Conservation (phyloP, 768 basidiomycete genomes). For the Clitopilus hobsonii region DNA sequence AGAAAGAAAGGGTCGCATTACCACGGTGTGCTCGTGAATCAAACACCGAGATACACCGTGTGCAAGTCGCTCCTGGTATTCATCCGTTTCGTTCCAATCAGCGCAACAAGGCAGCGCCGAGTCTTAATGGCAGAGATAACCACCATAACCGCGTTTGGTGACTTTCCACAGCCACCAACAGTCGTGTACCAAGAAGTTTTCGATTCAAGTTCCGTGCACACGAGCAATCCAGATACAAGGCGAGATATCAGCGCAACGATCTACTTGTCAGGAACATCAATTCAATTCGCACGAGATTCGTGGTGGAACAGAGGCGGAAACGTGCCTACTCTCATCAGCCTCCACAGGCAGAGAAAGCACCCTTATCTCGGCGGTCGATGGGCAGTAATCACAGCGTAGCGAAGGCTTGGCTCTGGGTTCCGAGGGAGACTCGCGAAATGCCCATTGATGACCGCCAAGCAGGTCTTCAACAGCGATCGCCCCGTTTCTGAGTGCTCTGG, state of each 20-base stretch:
- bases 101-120: neutral
- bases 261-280: neutral
- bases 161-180: neutral
- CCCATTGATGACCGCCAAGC: too few relatives aligned
- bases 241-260: neutral
- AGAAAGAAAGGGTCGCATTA: too few relatives aligned
- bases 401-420: too few relatives aligned
- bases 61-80: neutral
- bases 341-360: too few relatives aligned
- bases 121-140: slow-evolving; percentile 18
- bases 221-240: neutral
- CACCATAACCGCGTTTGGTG: slow-evolving; percentile 69
- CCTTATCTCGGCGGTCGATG: too few relatives aligned
- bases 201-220: neutral
- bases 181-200: neutral
- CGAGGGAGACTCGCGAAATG: too few relatives aligned
- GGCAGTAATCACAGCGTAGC: too few relatives aligned
- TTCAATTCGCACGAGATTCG: neutral
- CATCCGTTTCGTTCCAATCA: neutral
- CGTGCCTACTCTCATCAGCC: too few relatives aligned
- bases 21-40: neutral
- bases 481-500: too few relatives aligned
- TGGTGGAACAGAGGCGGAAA: neutral
- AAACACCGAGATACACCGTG: neutral
- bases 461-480: too few relatives aligned